These are phyloP conservation scores for Decorospora gaudefroyi DNA, from an alignment of 2,329 filamentous ascomycete species.

Conservation along the genomic window DNA sequence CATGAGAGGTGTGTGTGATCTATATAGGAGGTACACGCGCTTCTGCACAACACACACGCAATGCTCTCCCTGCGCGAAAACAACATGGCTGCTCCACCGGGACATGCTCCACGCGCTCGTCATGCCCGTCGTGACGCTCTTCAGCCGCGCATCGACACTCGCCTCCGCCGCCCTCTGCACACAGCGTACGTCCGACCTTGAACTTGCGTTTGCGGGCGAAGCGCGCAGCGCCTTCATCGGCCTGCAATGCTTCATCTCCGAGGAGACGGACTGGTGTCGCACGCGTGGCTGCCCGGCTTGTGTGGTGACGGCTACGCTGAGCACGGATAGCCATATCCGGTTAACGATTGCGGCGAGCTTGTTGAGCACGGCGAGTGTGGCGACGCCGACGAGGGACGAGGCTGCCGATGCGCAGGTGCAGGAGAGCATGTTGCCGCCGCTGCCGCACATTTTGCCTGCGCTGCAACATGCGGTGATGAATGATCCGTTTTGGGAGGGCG, in stretches of 20 bases:
- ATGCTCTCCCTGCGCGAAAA: conserved; percentile 39
- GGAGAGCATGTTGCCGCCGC: conserved; percentile 33
- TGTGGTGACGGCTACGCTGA: conserved; percentile 51
- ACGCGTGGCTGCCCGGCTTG: conserved; percentile 61
- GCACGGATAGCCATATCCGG: conserved; percentile 55
- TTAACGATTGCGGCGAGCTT: conserved; percentile 55
- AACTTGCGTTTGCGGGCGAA: conserved; percentile 61
- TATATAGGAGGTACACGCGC: conserved; percentile 26
- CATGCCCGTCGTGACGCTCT: conserved; percentile 62
- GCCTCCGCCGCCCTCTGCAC: conserved; percentile 57
- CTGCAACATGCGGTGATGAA: conserved; percentile 48
- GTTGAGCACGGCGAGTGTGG: conserved; percentile 33
- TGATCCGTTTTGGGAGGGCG: conserved; percentile 51
- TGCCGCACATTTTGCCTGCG: conserved; percentile 50
- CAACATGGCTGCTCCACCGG: conserved; percentile 58
- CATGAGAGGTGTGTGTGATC: too few species aligned
- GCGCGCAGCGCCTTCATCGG: conserved; percentile 63
- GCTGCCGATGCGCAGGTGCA: not conserved
- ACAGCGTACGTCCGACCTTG: conserved; percentile 56
- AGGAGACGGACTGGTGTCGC: conserved; percentile 62
- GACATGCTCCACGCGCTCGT: conserved; percentile 64
- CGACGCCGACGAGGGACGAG: conserved; percentile 16
- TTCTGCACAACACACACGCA: conserved; percentile 52
- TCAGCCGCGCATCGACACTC: conserved; percentile 58
- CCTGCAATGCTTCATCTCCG: conserved; percentile 62